phyloP scores from a whole-genome alignment of 495 filamentous ascomycete species.

The Eremomyces bilateralis region DNA sequence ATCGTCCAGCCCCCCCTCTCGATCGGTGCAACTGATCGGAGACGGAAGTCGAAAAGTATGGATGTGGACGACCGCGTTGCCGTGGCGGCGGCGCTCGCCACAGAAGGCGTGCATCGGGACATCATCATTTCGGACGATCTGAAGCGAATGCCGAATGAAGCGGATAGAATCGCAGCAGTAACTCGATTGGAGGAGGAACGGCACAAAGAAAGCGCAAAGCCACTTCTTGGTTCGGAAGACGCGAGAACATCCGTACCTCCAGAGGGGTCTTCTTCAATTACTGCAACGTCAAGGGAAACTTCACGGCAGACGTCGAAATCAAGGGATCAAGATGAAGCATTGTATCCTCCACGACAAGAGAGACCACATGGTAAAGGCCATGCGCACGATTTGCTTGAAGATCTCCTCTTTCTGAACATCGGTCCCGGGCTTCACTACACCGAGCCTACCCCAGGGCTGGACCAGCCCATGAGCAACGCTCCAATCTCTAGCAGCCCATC shows the following conservation, averaged over 20 bases:
- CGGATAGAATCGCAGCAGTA: conserved; percentile 6
- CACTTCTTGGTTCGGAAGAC: background rate
- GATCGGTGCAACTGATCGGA: conserved; percentile 23
- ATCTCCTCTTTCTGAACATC: conserved; percentile 50
- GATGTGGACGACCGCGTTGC: conserved; percentile 29
- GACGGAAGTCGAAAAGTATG: conserved; percentile 22
- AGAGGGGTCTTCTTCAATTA: background rate
- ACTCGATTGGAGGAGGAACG: background rate
- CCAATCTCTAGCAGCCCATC: no score
- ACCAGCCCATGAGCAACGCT: no score
- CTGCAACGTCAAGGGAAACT: conserved; percentile 2
- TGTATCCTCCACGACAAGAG: conserved; percentile 3
- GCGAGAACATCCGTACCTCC: background rate
- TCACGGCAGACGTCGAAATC: conserved; percentile 1
- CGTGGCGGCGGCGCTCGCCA: conserved; percentile 26
- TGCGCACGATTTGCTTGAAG: conserved; percentile 39
- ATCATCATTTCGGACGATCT: conserved; percentile 12
- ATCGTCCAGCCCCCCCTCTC: conserved; percentile 35
- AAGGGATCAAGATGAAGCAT: background rate
- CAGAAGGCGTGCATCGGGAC: conserved; percentile 27
- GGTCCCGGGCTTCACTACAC: conserved; percentile 32
- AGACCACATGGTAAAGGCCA: conserved; percentile 34
- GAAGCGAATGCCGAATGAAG: conserved; percentile 10
- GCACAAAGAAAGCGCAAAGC: conserved; percentile 1
- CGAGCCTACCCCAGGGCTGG: background rate